Conservation (phyloP, 208 protist species). For the Porcisia deanei region DNA sequence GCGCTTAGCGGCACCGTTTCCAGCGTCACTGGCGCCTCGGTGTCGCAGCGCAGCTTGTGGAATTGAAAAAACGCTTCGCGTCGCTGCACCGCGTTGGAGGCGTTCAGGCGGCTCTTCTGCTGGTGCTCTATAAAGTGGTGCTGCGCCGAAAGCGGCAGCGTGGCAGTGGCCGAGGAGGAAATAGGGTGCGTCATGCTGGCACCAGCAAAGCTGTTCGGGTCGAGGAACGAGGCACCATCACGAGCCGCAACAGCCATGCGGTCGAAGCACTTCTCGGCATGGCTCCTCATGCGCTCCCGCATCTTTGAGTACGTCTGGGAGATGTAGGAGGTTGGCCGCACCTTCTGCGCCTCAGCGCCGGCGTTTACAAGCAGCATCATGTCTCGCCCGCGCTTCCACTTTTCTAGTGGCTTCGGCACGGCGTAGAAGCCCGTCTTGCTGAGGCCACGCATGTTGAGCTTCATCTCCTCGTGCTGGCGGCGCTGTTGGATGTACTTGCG, state of each 20-base stretch:
- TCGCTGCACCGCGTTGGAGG: conserved; percentile 13
- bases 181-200: neutral
- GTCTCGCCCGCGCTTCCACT: conserved; percentile 66
- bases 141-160: conserved; percentile 11
- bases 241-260: conserved; percentile 19
- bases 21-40: conserved; percentile 27
- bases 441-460: conserved; percentile 44
- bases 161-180: neutral
- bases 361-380: conserved; percentile 65
- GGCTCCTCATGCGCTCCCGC: conserved; percentile 34
- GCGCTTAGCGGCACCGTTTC: conserved; percentile 29
- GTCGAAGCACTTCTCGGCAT: conserved; percentile 50
- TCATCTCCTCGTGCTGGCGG: conserved; percentile 44
- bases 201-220: conserved; percentile 27
- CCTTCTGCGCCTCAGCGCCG: conserved; percentile 49
- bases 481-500: conserved; percentile 56
- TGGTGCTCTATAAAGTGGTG: conserved; percentile 16
- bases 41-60: conserved; percentile 26
- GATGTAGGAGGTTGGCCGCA: conserved; percentile 47
- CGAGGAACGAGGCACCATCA: conserved; percentile 27
- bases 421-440: conserved; percentile 67
- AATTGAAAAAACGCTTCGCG: conserved; percentile 39
- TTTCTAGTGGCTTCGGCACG: conserved; percentile 45
- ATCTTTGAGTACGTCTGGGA: conserved; percentile 50
- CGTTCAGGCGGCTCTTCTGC: conserved; percentile 29